Percentiles rank a stretch among this genome's conserved stretches.
Evolutionary conservation across 257 asterid genomes (phyloP).

Genomic region (Penstemon eatonii): DNA sequence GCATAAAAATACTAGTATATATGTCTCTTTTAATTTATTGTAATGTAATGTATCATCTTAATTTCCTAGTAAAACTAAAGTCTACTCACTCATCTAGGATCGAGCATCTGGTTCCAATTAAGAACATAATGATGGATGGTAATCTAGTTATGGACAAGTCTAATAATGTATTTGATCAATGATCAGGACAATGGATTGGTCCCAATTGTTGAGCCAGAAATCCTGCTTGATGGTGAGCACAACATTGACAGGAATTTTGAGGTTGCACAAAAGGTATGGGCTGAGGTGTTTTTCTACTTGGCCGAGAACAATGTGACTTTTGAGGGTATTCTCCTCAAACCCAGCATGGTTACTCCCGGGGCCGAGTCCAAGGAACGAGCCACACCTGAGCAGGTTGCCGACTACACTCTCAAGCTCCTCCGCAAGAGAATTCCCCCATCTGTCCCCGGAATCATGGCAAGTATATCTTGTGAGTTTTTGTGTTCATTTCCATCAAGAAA

Average conservation of each 20-base stretch:
- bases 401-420: slow-evolving; percentile 80
- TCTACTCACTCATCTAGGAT: no score
- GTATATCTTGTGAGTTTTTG: background rate
- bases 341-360: slow-evolving; percentile 98
- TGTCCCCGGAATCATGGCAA: slow-evolving; percentile 74
- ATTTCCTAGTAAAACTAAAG: no score
- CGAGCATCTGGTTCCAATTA: no score
- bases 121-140: no score
- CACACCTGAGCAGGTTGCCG: slow-evolving; percentile 68
- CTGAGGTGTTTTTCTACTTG: slow-evolving; percentile 88
- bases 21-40: background rate
- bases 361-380: slow-evolving; percentile 79
- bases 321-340: slow-evolving; percentile 90
- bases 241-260: slow-evolving; percentile 82
- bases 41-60: no score
- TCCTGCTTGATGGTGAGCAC: slow-evolving; percentile 82
- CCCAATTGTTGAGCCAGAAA: slow-evolving; percentile 95
- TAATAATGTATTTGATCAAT: background rate
- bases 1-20: background rate
- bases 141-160: no score
- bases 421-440: slow-evolving; percentile 64
- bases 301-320: slow-evolving; percentile 84
- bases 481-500: background rate
- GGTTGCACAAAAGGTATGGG: slow-evolving; percentile 84
- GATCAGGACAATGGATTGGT: slow-evolving; percentile 78